phyloP scores from a whole-genome alignment of 164 flowering plant genomes.

The Buxus sempervirens region DNA sequence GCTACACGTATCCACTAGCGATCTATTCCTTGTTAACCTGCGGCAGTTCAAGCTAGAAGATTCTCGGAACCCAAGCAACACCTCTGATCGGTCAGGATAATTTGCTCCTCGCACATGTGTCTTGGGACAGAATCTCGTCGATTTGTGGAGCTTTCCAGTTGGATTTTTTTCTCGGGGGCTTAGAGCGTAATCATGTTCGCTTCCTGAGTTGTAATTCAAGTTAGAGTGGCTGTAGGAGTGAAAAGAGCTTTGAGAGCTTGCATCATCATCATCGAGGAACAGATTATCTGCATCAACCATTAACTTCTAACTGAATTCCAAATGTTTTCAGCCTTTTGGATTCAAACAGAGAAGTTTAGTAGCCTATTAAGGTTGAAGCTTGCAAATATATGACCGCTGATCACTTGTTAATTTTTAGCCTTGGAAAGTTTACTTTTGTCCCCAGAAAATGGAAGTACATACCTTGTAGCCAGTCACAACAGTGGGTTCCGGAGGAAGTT shows the following conservation, averaged over 20 bases:
- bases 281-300: slow-evolving; percentile 36
- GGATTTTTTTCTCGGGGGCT: slow-evolving; percentile 14
- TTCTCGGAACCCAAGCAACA: neutral
- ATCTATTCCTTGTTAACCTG: slow-evolving; percentile 29
- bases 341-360: no score
- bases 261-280: slow-evolving; percentile 37
- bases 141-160: slow-evolving; percentile 21
- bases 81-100: slow-evolving; percentile 5
- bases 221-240: slow-evolving; percentile 45
- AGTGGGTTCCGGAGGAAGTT: slow-evolving; percentile 16
- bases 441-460: no score
- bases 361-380: no score
- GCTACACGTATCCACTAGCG: slow-evolving; percentile 59
- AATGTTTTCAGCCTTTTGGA: no score
- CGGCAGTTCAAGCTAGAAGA: slow-evolving; percentile 6
- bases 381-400: no score
- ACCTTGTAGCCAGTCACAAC: slow-evolving; percentile 53
- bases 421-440: no score
- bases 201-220: slow-evolving; percentile 35
- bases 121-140: slow-evolving; percentile 51
- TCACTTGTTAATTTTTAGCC: no score
- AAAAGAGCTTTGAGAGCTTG: slow-evolving; percentile 55
- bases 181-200: slow-evolving; percentile 27
- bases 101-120: slow-evolving; percentile 9
- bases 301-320: no score